Evolutionary conservation across 768 basidiomycete species (phyloP).

Genomic region (Nevesoporus exiguus): DNA sequence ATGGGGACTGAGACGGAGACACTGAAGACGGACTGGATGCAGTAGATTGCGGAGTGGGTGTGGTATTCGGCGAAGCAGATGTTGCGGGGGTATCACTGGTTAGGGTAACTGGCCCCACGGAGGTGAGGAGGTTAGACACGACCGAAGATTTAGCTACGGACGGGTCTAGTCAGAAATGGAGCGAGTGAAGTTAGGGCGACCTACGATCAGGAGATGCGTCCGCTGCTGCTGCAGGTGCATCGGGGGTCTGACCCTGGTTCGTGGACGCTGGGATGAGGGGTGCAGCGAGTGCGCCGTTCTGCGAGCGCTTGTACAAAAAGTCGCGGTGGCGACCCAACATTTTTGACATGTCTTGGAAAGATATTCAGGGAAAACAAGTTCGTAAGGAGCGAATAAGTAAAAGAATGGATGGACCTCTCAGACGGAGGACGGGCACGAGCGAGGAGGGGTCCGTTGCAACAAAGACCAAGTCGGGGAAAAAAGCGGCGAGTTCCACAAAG

Average conservation of each 20-base stretch:
- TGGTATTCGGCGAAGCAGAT: neutral
- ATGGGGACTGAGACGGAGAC: constrained; percentile 10
- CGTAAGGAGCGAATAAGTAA: constrained; percentile 24
- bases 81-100: constrained; percentile 18
- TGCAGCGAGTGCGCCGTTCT: constrained; percentile 5
- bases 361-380: constrained; percentile 1
- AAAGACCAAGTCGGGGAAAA: neutral
- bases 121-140: neutral
- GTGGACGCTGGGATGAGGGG: neutral
- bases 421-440: neutral
- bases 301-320: constrained; percentile 17
- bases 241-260: neutral
- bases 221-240: neutral
- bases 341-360: neutral
- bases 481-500: neutral
- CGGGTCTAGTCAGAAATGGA: neutral
- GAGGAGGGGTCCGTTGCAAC: no score
- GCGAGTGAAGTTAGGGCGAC: neutral
- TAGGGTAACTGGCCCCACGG: constrained; percentile 6
- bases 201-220: neutral
- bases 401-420: constrained; percentile 18
- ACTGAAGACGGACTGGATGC: neutral
- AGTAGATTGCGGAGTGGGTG: neutral
- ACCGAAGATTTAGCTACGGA: constrained; percentile 3
- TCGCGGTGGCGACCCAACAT: constrained; percentile 14